Evolutionary conservation across 1,284 basidiomycete species (phyloP), one percentile per base, ranked within the genome.

Genomic region (Pseudozyma sp.): DNA sequence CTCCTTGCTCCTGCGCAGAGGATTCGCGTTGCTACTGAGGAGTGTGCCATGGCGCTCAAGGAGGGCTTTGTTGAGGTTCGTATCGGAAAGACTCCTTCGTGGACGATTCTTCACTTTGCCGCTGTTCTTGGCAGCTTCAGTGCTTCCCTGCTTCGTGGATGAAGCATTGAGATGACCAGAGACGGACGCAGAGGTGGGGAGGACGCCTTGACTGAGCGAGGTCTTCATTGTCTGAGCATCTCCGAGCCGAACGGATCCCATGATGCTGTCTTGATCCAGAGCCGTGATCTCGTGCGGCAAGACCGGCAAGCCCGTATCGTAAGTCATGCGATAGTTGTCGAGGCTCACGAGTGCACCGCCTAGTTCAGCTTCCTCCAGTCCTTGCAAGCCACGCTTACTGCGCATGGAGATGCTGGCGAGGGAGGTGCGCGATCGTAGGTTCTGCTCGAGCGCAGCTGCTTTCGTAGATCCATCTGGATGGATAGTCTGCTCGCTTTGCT

Each of bases 21-120:
- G 78, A 42, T 80, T 78, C 31, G 66, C 68, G n/a, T 65, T 55
- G 13, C 70, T 56, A 53, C 70, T 77, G 44, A 81, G 68, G 1
- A 81, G 64, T 10, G 80, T 81, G 1, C 73, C 64, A 13, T 77
- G 70, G 43, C 80, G 71, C 33, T 79, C 80, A 19, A 81, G 66
- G 1, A 61, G 55, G 10, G 58, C 65, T 10, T 42, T 44, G 24
- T 48, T 53, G 35, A 63, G 54, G n/a, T 53, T 60, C 37, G 64
- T 61, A n/a, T 69, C 63, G 5, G 71, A 69, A 7, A 72, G 65
- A 24, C 64, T 69, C 4, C 67, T 44, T 5, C 69, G 65, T 5
- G 68, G 72, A 10, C 74, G 62, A 13, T 58, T 74, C 9, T 42
- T 49, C n/a, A 52, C 34, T 37, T 65, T 70, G 49, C 53, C n/a